These are phyloP conservation scores for Auricularia cornea DNA, from an alignment of 768 basidiomycete species.

Conservation along the genomic window DNA sequence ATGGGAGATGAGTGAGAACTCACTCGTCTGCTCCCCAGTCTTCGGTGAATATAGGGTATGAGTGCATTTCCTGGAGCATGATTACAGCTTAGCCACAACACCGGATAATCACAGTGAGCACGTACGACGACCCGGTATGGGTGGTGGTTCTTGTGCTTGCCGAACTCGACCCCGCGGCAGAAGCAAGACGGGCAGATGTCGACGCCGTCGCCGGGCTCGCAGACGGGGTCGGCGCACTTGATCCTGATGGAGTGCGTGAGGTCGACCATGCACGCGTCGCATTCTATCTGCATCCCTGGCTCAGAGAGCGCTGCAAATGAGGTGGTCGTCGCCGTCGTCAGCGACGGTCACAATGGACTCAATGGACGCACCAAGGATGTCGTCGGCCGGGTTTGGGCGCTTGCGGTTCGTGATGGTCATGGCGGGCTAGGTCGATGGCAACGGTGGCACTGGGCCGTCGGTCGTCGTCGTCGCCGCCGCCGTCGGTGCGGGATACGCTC, in stretches of 20 bases:
- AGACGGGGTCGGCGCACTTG: slow-evolving; percentile 82
- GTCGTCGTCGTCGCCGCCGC: background rate
- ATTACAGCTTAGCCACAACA: slow-evolving; percentile 11
- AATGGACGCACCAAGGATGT: slow-evolving; percentile 47
- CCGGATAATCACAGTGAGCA: background rate
- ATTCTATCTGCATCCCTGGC: slow-evolving; percentile 74
- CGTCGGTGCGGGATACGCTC: background rate
- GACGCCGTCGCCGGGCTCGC: slow-evolving; percentile 69
- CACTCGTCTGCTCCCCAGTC: slow-evolving; percentile 99
- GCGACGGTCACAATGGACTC: slow-evolving; percentile 12
- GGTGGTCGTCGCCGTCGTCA: background rate
- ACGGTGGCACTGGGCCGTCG: background rate
- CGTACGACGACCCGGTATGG: slow-evolving; percentile 85
- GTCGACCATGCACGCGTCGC: slow-evolving; percentile 78
- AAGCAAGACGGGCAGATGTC: slow-evolving; percentile 93
- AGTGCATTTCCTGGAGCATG: slow-evolving; percentile 72
- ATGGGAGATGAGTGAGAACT: slow-evolving; percentile 20
- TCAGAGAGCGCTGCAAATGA: slow-evolving; percentile 51
- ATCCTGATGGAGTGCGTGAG: slow-evolving; percentile 95
- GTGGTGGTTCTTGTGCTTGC: slow-evolving; percentile 76
- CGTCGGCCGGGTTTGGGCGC: slow-evolving; percentile 53
- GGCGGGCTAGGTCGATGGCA: background rate
- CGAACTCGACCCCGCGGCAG: slow-evolving; percentile 84
- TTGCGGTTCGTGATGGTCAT: slow-evolving; percentile 67
- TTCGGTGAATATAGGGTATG: slow-evolving; percentile 88